Evolutionary conservation across 352 stramenopile species (phyloP).

Genomic region (Phytopythium sindhum): DNA sequence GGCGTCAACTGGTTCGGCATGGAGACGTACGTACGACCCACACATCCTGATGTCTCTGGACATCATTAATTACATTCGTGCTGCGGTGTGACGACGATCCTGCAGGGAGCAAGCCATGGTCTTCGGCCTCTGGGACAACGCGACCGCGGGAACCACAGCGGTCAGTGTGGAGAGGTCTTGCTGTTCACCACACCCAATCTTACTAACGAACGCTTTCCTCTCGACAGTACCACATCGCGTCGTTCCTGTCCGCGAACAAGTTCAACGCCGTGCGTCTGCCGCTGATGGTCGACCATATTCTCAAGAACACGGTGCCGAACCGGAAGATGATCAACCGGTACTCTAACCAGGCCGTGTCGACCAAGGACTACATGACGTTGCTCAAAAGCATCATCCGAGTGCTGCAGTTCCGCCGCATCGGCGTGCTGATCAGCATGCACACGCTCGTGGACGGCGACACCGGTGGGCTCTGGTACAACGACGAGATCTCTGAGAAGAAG

Average conservation of each 20-base stretch:
- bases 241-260: constrained; percentile 34
- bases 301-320: constrained; percentile 24
- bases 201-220: neutral
- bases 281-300: constrained; percentile 27
- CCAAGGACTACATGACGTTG: constrained; percentile 28
- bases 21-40: constrained; percentile 19
- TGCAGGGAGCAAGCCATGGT: constrained; percentile 14
- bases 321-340: constrained; percentile 24
- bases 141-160: constrained; percentile 19
- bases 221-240: constrained; percentile 27
- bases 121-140: constrained; percentile 31
- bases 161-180: neutral
- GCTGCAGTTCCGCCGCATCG: constrained; percentile 25
- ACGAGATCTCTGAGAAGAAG: constrained; percentile 26
- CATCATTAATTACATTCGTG: neutral
- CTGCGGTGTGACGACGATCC: neutral
- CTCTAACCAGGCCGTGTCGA: constrained; percentile 25
- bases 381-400: constrained; percentile 28
- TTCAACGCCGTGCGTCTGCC: constrained; percentile 33
- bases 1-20: constrained; percentile 44
- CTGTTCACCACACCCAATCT: neutral
- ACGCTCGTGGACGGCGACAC: constrained; percentile 25
- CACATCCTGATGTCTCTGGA: neutral
- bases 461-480: constrained; percentile 41
- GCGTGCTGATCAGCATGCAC: constrained; percentile 46